phyloP scores from a whole-genome alignment of 176 grass and related monocot species.

The Carex kokanica region DNA sequence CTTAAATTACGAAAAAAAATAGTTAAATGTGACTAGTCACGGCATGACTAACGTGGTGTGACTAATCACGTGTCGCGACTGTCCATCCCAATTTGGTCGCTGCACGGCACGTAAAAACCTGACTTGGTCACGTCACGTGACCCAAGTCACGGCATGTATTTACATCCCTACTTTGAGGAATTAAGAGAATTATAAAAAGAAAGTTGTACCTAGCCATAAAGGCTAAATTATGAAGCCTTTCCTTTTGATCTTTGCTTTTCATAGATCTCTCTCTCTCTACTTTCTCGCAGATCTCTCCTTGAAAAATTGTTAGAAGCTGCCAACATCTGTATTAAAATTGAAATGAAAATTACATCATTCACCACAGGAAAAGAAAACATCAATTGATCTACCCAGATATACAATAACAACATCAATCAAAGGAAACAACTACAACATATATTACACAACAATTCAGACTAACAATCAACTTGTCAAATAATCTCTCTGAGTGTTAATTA shows the following conservation, averaged over 20 bases:
- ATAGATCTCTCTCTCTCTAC: neutral
- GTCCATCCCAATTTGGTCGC: too few species aligned
- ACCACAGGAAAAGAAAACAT: neutral
- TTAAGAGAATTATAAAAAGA: too few species aligned
- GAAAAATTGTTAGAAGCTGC: neutral
- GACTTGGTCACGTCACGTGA: too few species aligned
- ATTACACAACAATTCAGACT: neutral
- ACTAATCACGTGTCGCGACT: too few species aligned
- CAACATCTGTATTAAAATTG: neutral
- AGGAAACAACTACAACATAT: neutral
- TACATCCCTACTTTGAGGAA: too few species aligned
- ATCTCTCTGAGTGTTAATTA: neutral
- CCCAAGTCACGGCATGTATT: too few species aligned
- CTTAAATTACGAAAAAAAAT: too few species aligned
- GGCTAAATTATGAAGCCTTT: neutral
- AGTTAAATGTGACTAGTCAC: too few species aligned
- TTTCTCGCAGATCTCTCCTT: neutral
- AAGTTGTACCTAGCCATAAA: conserved; percentile 7
- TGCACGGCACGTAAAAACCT: too few species aligned
- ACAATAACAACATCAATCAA: neutral
- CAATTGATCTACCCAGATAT: neutral
- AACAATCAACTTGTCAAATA: neutral
- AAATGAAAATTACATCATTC: neutral
- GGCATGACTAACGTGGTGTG: too few species aligned
- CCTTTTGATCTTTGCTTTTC: neutral